Evolutionary conservation across 495 filamentous ascomycete species (phyloP).

Genomic region (Hypoxylon rickii): DNA sequence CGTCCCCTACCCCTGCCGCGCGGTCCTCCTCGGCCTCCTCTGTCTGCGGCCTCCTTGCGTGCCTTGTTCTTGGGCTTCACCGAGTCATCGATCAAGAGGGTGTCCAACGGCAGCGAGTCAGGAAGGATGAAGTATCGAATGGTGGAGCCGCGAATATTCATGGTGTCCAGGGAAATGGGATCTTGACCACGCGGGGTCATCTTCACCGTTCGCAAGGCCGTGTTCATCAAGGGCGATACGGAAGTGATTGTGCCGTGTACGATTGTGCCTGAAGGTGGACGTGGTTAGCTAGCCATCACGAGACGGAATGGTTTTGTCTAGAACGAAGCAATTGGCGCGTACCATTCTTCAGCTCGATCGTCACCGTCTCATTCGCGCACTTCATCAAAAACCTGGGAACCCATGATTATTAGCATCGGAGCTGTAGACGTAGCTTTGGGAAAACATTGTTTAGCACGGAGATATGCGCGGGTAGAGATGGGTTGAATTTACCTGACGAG

Average conservation of each 20-base stretch:
- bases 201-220: conserved; percentile 87
- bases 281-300: not conserved
- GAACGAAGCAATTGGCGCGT: conserved; percentile 17
- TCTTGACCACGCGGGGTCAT: conserved; percentile 90
- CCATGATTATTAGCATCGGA: conserved; percentile 46
- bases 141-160: conserved; percentile 92
- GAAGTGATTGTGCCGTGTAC: conserved; percentile 94
- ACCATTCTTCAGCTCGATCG: conserved; percentile 98
- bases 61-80: conserved; percentile 99
- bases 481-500: conserved; percentile 81
- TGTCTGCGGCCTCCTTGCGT: conserved; percentile 80
- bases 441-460: conserved; percentile 39
- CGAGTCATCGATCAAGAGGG: conserved; percentile 90
- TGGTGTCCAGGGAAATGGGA: conserved; percentile 84
- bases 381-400: conserved; percentile 91
- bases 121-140: conserved; percentile 95
- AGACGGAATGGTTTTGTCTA: not conserved
- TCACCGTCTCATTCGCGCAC: conserved; percentile 95
- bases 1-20: conserved; percentile 63
- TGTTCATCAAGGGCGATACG: conserved; percentile 97
- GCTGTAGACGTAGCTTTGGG: conserved; percentile 36
- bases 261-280: conserved; percentile 70
- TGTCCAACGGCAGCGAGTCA: conserved; percentile 91
- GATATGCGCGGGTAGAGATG: conserved; percentile 24
- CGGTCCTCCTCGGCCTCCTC: conserved; percentile 63